Evolutionary conservation across 2,329 filamentous ascomycete genomes (phyloP).

Genomic region (Penicillium sp.): DNA sequence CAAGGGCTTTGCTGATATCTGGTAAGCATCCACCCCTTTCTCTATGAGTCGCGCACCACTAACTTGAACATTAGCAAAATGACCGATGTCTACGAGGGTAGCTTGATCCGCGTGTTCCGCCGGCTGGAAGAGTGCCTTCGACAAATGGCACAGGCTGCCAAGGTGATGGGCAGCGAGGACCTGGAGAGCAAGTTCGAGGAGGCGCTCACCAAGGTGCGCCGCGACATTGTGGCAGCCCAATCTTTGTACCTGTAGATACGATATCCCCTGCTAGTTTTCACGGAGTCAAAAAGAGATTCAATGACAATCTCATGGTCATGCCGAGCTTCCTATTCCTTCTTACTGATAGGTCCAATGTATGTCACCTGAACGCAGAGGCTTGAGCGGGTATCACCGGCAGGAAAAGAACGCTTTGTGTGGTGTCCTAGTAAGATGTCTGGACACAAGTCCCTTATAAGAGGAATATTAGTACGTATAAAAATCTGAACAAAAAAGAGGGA

Average conservation of each 20-base stretch:
- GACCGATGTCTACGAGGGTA: slow-evolving; percentile 97
- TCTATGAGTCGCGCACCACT: not conserved
- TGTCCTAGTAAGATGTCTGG: not conserved
- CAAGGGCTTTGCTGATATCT: slow-evolving; percentile 86
- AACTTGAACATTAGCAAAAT: slow-evolving; percentile 69
- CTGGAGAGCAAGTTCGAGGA: slow-evolving; percentile 88
- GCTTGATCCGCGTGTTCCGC: slow-evolving; percentile 91
- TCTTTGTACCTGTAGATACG: slow-evolving; percentile 75
- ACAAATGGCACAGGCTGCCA: slow-evolving; percentile 92
- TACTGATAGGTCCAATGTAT: not conserved
- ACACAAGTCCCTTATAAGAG: not conserved
- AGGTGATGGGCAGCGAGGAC: slow-evolving; percentile 97
- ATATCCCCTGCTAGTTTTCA: slow-evolving; percentile 16
- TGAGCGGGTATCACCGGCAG: slow-evolving; percentile 3
- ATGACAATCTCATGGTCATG: slow-evolving; percentile 2
- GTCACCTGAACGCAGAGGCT: slow-evolving; percentile 3
- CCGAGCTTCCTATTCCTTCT: not conserved
- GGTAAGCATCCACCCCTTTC: slow-evolving; percentile 59
- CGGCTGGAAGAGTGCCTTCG: slow-evolving; percentile 89
- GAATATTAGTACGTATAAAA: not conserved
- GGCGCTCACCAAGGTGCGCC: slow-evolving; percentile 77
- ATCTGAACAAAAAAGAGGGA: not conserved
- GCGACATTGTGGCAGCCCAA: slow-evolving; percentile 93
- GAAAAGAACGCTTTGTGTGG: not conserved
- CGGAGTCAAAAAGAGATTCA: slow-evolving; percentile 1